These are phyloP conservation scores for Neonectria punicea DNA, from an alignment of 2,329 filamentous ascomycete species.

Conservation along the genomic window DNA sequence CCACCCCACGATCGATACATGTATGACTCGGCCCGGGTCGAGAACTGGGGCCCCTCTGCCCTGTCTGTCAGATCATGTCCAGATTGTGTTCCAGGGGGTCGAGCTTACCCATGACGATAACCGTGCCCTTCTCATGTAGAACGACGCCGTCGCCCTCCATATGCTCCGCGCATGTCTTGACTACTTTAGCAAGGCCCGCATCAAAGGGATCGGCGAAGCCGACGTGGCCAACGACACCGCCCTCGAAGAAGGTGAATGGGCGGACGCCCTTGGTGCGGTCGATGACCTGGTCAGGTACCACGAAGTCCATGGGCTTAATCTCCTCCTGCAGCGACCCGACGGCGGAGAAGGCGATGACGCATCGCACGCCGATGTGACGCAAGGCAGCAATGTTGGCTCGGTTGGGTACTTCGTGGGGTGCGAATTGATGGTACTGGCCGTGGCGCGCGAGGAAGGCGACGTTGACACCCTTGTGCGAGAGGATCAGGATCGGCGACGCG, in stretches of 20 bases:
- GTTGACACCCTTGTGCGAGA: constrained; percentile 83
- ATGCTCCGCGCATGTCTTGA: constrained; percentile 77
- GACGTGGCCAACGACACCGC: constrained; percentile 91
- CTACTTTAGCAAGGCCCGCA: constrained; percentile 76
- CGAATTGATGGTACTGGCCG: constrained; percentile 86
- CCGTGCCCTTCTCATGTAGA: constrained; percentile 83
- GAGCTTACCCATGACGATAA: constrained; percentile 86
- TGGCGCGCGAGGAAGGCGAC: constrained; percentile 96
- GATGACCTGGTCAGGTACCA: constrained; percentile 95
- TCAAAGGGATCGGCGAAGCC: constrained; percentile 98
- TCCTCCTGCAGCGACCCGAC: constrained; percentile 93
- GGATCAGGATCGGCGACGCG: constrained; percentile 80
- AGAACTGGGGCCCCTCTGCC: constrained; percentile 96
- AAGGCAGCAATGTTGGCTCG: constrained; percentile 99
- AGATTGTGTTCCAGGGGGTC: constrained; percentile 7
- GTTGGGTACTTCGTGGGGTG: constrained; percentile 93
- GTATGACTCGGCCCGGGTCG: constrained; percentile 92
- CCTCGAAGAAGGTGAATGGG: constrained; percentile 95
- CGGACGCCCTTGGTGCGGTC: constrained; percentile 96
- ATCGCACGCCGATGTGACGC: constrained; percentile 86
- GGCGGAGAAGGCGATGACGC: constrained; percentile 93
- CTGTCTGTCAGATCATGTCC: constrained; percentile 33
- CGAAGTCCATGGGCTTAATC: constrained; percentile 96
- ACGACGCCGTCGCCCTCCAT: constrained; percentile 86
- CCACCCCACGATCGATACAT: constrained; percentile 96